Evolutionary conservation across 2,329 filamentous ascomycete genomes (phyloP).

Genomic region (Colletotrichum magnum): DNA sequence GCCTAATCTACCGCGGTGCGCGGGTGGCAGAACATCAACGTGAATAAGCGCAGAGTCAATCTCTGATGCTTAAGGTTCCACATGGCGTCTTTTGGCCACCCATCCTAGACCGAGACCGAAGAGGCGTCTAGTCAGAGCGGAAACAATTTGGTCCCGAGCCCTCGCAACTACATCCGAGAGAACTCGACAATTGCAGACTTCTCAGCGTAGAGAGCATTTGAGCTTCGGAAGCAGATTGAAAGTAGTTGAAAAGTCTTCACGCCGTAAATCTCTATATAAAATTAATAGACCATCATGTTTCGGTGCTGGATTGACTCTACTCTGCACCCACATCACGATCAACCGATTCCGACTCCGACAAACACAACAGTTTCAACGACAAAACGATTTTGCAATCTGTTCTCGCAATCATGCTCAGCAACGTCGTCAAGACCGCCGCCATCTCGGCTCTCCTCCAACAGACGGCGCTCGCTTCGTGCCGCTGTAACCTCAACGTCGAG

Average conservation of each 20-base stretch:
- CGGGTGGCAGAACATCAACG: too few species aligned
- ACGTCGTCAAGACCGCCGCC: background rate
- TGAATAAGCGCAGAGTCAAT: too few species aligned
- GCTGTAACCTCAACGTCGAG: conserved; percentile 8
- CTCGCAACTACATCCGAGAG: background rate
- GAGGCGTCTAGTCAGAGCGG: background rate
- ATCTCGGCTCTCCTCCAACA: background rate
- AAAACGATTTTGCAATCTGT: background rate
- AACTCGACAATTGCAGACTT: background rate
- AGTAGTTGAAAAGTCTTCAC: background rate
- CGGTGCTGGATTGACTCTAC: background rate
- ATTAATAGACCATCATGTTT: background rate
- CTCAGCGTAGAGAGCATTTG: background rate
- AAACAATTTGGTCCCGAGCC: background rate
- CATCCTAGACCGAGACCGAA: background rate
- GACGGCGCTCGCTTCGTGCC: background rate
- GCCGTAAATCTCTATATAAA: background rate
- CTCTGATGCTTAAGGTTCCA: background rate
- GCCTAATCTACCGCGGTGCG: too few species aligned
- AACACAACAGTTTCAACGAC: too few species aligned
- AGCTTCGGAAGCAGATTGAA: background rate
- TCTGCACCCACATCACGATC: background rate
- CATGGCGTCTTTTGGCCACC: background rate
- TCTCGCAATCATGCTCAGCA: background rate
- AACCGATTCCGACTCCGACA: too few species aligned